Conservation (phyloP, 495 filamentous ascomycete genomes). For the Trichocladium antarcticum region DNA sequence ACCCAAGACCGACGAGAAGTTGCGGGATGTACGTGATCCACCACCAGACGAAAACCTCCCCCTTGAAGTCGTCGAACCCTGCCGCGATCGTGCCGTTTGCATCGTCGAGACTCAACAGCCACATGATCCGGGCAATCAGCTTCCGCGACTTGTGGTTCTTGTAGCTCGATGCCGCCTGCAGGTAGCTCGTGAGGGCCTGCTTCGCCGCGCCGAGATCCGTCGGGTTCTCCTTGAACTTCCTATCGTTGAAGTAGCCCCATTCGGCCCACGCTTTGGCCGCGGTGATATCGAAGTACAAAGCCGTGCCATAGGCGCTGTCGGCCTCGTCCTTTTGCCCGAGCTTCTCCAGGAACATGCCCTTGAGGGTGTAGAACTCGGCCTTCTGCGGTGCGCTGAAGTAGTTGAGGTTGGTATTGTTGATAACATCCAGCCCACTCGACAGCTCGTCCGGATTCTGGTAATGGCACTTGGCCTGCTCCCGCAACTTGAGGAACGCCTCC, state of each 20-base stretch:
- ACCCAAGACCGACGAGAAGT: conserved; percentile 73
- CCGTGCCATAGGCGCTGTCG: conserved; percentile 85
- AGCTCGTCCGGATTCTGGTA: conserved; percentile 92
- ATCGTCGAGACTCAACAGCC: conserved; percentile 91
- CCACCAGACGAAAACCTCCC: conserved; percentile 93
- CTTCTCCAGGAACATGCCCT: conserved; percentile 98
- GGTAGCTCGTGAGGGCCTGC: conserved; percentile 88
- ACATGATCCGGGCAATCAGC: conserved; percentile 85
- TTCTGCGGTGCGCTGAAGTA: conserved; percentile 95
- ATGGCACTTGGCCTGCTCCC: conserved; percentile 96
- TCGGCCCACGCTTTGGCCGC: conserved; percentile 98
- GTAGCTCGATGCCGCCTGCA: conserved; percentile 90
- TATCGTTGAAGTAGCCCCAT: conserved; percentile 97
- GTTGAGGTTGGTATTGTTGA: conserved; percentile 98
- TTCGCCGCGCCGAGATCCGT: conserved; percentile 66
- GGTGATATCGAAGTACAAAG: conserved; percentile 87
- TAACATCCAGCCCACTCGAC: conserved; percentile 86
- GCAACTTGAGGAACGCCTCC: conserved; percentile 92
- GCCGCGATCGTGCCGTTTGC: conserved; percentile 64
- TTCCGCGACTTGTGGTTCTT: conserved; percentile 97
- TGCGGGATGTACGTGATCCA: conserved; percentile 99
- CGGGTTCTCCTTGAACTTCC: conserved; percentile 82
- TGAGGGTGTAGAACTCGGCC: conserved; percentile 97
- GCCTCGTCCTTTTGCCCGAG: conserved; percentile 79
- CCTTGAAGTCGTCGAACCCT: conserved; percentile 88